Conservation (phyloP, 1,284 basidiomycete species). For the Ustilago cynodontis region DNA sequence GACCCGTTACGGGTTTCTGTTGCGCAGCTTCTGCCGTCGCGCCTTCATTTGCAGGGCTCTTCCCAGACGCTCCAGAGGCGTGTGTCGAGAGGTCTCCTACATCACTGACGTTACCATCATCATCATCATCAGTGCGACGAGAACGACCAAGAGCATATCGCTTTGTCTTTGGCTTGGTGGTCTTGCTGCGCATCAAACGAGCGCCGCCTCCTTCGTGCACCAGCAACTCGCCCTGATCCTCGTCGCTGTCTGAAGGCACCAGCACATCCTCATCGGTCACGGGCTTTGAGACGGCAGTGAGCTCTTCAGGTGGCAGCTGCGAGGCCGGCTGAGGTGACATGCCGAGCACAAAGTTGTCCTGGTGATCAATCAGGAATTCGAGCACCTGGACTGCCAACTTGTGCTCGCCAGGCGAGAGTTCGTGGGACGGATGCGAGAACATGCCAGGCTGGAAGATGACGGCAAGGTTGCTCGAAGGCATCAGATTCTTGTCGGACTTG, state of each 20-base stretch:
- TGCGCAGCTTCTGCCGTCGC: conserved; percentile 1
- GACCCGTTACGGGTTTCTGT: conserved; percentile 29
- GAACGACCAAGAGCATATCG: conserved; percentile 21
- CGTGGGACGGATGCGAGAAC: conserved; percentile 85
- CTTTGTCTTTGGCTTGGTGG: conserved; percentile 41
- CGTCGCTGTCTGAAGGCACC: conserved; percentile 67
- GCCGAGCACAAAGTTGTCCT: conserved; percentile 67
- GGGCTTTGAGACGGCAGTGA: conserved; percentile 60
- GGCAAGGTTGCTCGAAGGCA: conserved; percentile 83
- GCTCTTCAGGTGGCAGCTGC: conserved; percentile 53
- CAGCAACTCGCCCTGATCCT: conserved; percentile 64
- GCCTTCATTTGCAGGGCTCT: conserved; percentile 18
- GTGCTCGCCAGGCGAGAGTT: conserved; percentile 76
- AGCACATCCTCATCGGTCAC: conserved; percentile 41
- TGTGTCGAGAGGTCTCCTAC: conserved; percentile 29
- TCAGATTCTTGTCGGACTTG: conserved; percentile 90
- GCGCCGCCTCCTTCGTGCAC: conserved; percentile 68
- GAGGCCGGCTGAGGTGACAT: conserved; percentile 60
- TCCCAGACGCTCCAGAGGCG: conserved; percentile 22
- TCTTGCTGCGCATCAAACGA: conserved; percentile 49
- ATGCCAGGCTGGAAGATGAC: conserved; percentile 70
- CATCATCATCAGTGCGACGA: conserved; percentile 21
- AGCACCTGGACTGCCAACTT: conserved; percentile 88
- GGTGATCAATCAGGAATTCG: conserved; percentile 86
- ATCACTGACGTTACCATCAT: conserved; percentile 25